Evolutionary conservation across 306 rosid species (phyloP).

Genomic region (Argentina anserina): DNA sequence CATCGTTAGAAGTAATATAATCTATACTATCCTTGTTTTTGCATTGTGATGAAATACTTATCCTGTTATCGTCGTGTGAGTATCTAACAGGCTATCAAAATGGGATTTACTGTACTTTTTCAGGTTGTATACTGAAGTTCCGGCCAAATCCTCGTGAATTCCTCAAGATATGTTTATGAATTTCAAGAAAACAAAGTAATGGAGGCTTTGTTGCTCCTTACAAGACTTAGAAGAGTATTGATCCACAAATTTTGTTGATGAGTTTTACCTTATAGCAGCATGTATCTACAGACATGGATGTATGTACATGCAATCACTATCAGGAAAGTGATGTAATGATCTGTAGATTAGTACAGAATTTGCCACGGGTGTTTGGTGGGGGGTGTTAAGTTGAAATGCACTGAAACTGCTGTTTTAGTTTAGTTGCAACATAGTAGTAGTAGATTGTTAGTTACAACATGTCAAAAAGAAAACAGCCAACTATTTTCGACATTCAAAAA

Average conservation of each 20-base stretch:
- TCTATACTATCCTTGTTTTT: constrained; percentile 12
- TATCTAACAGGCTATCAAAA: constrained; percentile 3
- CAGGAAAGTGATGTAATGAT: not conserved
- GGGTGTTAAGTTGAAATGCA: not conserved
- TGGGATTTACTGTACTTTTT: not conserved
- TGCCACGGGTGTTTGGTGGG: not conserved
- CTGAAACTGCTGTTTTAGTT: not conserved
- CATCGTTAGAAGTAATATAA: constrained; percentile 24
- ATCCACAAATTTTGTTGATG: not conserved
- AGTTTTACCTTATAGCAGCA: not conserved
- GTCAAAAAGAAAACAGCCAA: not conserved
- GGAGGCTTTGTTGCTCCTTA: not conserved
- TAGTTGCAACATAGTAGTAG: not conserved
- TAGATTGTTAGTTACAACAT: not conserved
- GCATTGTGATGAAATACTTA: constrained; percentile 23
- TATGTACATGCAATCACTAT: not conserved
- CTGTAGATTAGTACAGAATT: not conserved
- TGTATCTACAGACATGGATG: not conserved
- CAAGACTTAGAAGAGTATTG: not conserved
- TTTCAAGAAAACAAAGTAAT: not conserved
- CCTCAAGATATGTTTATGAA: too few species aligned
- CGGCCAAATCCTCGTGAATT: not conserved
- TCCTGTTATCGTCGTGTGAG: not conserved
- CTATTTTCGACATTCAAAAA: not conserved
- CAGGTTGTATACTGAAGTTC: not conserved